phyloP scores from a whole-genome alignment of 2,329 filamentous ascomycete genomes.

The Corniculantispora saksenae region DNA sequence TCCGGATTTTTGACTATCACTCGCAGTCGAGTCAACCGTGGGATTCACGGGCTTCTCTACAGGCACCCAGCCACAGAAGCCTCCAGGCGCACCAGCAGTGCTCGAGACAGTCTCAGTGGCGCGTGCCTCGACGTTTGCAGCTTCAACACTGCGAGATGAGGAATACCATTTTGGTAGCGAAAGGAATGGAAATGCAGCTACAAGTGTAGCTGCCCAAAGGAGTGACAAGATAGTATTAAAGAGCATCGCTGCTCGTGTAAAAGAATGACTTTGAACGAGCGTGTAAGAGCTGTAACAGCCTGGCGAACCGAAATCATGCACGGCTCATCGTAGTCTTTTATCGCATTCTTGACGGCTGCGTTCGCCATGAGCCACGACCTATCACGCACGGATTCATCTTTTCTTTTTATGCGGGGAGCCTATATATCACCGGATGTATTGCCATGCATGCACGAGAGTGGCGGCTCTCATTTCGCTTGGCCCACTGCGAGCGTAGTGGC shows the following conservation, averaged over 20 bases:
- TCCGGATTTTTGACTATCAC: neutral
- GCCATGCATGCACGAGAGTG: neutral
- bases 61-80: neutral
- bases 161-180: slow-evolving; percentile 4
- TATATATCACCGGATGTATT: slow-evolving; percentile 14
- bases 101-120: neutral
- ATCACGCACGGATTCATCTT: neutral
- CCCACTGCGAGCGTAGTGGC: slow-evolving; percentile 1
- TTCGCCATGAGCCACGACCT: neutral
- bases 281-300: slow-evolving; percentile 3
- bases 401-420: neutral
- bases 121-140: neutral
- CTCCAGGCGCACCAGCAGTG: neutral
- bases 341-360: neutral
- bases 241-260: slow-evolving; percentile 10
- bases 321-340: slow-evolving; percentile 8
- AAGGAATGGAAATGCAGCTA: slow-evolving; percentile 11
- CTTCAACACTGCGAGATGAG: neutral
- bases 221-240: slow-evolving; percentile 10
- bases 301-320: neutral
- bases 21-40: neutral
- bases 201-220: slow-evolving; percentile 6
- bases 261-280: neutral
- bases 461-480: slow-evolving; percentile 8
- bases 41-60: slow-evolving; percentile 1